Evolutionary conservation across 805 yeast species (phyloP).

Genomic region (Saccharomycopsis olivae): DNA sequence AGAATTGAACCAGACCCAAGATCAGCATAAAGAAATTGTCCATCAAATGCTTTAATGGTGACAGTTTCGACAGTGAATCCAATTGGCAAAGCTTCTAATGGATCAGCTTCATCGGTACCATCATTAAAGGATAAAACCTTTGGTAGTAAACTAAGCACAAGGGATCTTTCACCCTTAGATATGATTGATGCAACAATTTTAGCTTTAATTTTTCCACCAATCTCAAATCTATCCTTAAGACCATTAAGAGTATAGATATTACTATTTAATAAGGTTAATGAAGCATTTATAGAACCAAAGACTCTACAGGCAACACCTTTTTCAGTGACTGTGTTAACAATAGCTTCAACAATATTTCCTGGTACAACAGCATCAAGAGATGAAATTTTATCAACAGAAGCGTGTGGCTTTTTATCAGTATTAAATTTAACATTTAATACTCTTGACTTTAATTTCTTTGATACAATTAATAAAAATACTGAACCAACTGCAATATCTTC

Average conservation of each 20-base stretch:
- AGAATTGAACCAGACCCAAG: slow-evolving; percentile 38
- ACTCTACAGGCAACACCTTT: slow-evolving; percentile 65
- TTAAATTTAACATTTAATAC: slow-evolving; percentile 39
- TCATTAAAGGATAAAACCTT: slow-evolving; percentile 31
- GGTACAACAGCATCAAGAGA: slow-evolving; percentile 78
- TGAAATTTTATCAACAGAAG: slow-evolving; percentile 43
- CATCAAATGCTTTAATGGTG: slow-evolving; percentile 49
- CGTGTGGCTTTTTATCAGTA: slow-evolving; percentile 32
- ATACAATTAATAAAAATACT: slow-evolving; percentile 53
- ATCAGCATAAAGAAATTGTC: slow-evolving; percentile 44
- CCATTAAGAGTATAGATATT: slow-evolving; percentile 35
- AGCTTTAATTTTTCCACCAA: slow-evolving; percentile 60
- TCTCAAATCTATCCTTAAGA: slow-evolving; percentile 50
- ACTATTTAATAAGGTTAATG: slow-evolving; percentile 58
- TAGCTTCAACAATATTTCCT: slow-evolving; percentile 70
- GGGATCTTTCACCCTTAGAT: slow-evolving; percentile 40
- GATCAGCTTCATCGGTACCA: slow-evolving; percentile 26
- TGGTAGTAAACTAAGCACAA: slow-evolving; percentile 55
- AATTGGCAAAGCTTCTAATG: slow-evolving; percentile 58
- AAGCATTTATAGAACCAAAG: slow-evolving; percentile 65
- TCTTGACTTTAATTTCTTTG: slow-evolving; percentile 27
- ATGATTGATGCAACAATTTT: slow-evolving; percentile 56
- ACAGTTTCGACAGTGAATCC: slow-evolving; percentile 62
- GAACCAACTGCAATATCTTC: slow-evolving; percentile 45
- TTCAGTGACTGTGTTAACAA: slow-evolving; percentile 45